Percentiles rank a stretch among this genome's conserved stretches.
phyloP scores from a whole-genome alignment of 192 early-diverging fungal genomes.

The Backusella psychrophila region DNA sequence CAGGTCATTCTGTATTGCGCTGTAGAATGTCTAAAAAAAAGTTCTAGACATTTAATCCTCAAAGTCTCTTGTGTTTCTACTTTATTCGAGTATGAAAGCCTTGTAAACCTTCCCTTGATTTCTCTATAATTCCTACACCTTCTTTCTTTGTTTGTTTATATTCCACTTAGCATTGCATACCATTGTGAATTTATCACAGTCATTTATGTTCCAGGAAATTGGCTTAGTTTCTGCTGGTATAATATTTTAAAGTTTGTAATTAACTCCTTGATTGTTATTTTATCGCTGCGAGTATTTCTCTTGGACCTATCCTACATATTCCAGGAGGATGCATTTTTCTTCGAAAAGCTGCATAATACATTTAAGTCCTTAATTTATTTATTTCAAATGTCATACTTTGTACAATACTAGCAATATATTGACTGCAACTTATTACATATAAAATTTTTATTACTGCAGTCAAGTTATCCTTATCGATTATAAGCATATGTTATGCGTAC shows the following conservation, averaged over 20 bases:
- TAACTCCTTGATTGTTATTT: neutral
- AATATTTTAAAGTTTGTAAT: conserved; percentile 3
- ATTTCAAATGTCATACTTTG: neutral
- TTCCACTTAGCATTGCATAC: neutral
- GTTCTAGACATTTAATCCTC: neutral
- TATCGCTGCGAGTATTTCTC: neutral
- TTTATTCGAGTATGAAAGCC: neutral
- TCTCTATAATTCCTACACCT: neutral
- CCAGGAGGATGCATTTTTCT: neutral
- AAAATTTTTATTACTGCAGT: neutral
- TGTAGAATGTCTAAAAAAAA: neutral
- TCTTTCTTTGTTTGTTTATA: neutral
- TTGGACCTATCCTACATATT: neutral
- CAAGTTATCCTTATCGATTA: neutral
- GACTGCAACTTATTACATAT: neutral
- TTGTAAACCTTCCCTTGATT: neutral
- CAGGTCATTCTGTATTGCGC: neutral
- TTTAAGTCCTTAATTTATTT: neutral
- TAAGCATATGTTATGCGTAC: neutral
- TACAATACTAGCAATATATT: neutral
- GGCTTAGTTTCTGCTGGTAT: neutral
- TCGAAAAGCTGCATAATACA: neutral
- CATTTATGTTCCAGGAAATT: neutral
- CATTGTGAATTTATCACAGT: neutral
- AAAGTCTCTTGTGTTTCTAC: neutral